Conservation (phyloP, 352 stramenopile genomes). For the Phytophthora nicotianae region DNA sequence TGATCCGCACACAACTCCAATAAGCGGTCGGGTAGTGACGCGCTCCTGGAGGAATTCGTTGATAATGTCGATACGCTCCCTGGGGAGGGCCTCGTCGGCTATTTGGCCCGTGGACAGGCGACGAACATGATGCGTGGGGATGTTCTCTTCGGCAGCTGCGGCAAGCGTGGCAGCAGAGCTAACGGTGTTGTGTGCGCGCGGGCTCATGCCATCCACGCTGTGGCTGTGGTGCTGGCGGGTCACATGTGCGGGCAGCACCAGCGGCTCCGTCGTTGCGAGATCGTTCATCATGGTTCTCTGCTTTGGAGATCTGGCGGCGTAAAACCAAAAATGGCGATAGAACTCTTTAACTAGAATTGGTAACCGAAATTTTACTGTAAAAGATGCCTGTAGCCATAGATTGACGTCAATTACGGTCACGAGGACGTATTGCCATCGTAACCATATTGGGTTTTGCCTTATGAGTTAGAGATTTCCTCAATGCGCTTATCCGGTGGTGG, state of each 20-base stretch:
- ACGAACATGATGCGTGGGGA: conserved; percentile 30
- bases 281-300: conserved; percentile 43
- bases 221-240: conserved; percentile 49
- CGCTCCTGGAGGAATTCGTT: conserved; percentile 65
- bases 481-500: background rate
- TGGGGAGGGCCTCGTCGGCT: conserved; percentile 62
- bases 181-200: conserved; percentile 9
- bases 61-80: conserved; percentile 84
- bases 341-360: too few relatives aligned
- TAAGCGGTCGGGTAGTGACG: conserved; percentile 55
- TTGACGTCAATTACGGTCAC: too few relatives aligned
- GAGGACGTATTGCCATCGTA: too few relatives aligned
- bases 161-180: conserved; percentile 21
- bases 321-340: too few relatives aligned
- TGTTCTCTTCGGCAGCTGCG: conserved; percentile 15
- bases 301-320: background rate
- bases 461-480: too few relatives aligned
- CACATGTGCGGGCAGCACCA: conserved; percentile 26
- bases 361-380: too few relatives aligned
- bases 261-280: conserved; percentile 8
- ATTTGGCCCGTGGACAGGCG: conserved; percentile 67
- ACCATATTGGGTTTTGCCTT: too few relatives aligned
- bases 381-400: too few relatives aligned
- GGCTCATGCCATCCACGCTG: conserved; percentile 46
- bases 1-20: conserved; percentile 94